These are phyloP conservation scores for Phyllosticta paracitricarpa DNA, from an alignment of 2,329 filamentous ascomycete genomes.

Conservation along the genomic window DNA sequence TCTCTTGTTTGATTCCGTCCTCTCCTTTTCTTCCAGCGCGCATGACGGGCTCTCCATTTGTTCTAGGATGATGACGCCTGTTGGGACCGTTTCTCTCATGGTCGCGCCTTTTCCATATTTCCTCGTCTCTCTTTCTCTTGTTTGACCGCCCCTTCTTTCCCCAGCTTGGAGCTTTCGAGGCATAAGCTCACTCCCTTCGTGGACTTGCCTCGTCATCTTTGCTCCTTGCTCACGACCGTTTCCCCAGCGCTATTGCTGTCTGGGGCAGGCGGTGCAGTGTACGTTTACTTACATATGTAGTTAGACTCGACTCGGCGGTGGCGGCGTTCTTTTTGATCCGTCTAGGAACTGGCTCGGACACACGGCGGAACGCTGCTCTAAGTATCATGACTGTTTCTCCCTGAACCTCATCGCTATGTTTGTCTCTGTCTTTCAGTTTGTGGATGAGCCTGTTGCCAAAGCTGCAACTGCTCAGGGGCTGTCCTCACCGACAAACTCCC, in stretches of 20 bases:
- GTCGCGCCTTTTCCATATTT: not conserved
- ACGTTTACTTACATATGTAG: not conserved
- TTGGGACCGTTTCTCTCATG: not conserved
- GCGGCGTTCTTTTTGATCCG: too few species aligned
- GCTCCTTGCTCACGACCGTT: not conserved
- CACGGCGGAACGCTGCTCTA: not conserved
- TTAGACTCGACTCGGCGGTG: not conserved
- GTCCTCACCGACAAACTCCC: too few species aligned
- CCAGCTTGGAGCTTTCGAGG: not conserved
- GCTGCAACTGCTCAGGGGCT: too few species aligned
- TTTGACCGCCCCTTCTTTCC: not conserved
- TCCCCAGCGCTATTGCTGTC: too few species aligned
- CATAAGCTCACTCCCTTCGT: not conserved
- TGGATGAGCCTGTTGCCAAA: too few species aligned
- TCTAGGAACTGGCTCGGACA: too few species aligned
- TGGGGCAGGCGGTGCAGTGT: not conserved
- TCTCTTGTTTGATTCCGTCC: not conserved
- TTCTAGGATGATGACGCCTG: not conserved
- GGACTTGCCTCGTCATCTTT: not conserved
- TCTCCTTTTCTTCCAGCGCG: not conserved
- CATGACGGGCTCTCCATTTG: not conserved
- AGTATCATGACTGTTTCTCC: too few species aligned
- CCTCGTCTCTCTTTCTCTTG: not conserved
- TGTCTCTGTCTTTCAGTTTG: too few species aligned
- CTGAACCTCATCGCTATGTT: too few species aligned